phyloP scores from a whole-genome alignment of 2,329 filamentous ascomycete species.

The Endoconidiophora polonica region DNA sequence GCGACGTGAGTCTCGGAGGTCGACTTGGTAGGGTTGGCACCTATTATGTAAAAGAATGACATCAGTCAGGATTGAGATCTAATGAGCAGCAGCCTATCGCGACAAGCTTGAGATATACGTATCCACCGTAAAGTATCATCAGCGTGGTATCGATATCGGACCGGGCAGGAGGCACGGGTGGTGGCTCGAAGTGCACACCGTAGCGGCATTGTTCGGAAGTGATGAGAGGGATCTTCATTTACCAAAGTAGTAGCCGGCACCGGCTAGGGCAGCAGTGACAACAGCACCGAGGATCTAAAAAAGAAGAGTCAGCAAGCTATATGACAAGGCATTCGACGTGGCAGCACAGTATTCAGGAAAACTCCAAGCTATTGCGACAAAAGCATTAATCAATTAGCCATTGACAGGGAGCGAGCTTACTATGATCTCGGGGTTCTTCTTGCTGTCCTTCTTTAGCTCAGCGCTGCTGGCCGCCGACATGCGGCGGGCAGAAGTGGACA shows the following conservation, averaged over 20 bases:
- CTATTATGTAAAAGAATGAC: conserved; percentile 25
- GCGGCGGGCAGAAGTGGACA: conserved; percentile 37
- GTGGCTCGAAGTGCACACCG: neutral
- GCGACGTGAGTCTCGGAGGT: conserved; percentile 66
- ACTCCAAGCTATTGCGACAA: neutral
- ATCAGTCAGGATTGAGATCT: neutral
- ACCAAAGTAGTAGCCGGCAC: conserved; percentile 85
- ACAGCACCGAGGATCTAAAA: conserved; percentile 72
- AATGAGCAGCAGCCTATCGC: neutral
- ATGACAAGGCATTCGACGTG: neutral
- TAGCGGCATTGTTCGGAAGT: neutral
- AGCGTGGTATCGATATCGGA: neutral
- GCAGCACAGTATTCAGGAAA: neutral
- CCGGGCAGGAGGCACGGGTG: neutral
- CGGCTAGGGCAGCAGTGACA: conserved; percentile 75
- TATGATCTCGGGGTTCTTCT: conserved; percentile 33
- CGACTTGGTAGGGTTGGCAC: conserved; percentile 67
- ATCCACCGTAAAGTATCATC: neutral
- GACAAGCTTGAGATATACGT: neutral
- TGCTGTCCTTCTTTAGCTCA: conserved; percentile 39
- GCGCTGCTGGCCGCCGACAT: conserved; percentile 27
- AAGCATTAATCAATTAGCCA: neutral
- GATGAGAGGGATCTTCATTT: conserved; percentile 17
- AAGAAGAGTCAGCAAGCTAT: neutral
- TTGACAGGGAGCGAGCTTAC: conserved; percentile 12